These are phyloP conservation scores for Boletus coccyginus DNA, from an alignment of 768 basidiomycete genomes.

Conservation along the genomic window DNA sequence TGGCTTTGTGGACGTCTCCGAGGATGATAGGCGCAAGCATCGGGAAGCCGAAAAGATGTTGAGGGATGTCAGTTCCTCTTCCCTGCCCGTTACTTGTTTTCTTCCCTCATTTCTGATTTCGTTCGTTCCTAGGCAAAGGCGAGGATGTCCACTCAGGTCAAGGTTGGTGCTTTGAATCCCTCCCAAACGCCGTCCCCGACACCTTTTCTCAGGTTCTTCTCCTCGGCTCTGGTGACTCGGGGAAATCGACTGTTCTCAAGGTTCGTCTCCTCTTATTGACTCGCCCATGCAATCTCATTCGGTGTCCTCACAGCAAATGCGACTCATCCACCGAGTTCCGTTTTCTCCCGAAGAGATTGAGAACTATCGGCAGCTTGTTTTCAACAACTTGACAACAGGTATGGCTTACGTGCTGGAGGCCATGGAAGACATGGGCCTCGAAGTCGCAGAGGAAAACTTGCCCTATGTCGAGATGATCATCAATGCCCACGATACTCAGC, in stretches of 20 bases:
- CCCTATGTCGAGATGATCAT: constrained; percentile 62
- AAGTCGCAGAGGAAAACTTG: constrained; percentile 60
- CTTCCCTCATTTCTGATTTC: background rate
- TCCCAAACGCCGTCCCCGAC: background rate
- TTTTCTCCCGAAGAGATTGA: constrained; percentile 85
- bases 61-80: constrained; percentile 54
- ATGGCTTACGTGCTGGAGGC: constrained; percentile 80
- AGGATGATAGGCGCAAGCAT: constrained; percentile 65
- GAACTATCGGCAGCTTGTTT: constrained; percentile 86
- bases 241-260: constrained; percentile 91
- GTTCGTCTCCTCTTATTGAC: constrained; percentile 33
- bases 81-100: background rate
- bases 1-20: constrained; percentile 54
- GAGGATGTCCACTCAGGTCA: constrained; percentile 69
- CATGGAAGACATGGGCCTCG: constrained; percentile 85
- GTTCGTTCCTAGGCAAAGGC: constrained; percentile 58
- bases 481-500: constrained; percentile 65
- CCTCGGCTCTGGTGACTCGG: constrained; percentile 90
- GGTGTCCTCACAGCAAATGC: constrained; percentile 74
- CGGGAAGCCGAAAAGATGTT: constrained; percentile 74
- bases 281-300: background rate
- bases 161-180: constrained; percentile 42
- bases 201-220: constrained; percentile 62
- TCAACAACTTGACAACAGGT: constrained; percentile 87
- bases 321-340: constrained; percentile 84